Conservation (phyloP, 116 monocot genomes). For the Trichopus zeylanicus region DNA sequence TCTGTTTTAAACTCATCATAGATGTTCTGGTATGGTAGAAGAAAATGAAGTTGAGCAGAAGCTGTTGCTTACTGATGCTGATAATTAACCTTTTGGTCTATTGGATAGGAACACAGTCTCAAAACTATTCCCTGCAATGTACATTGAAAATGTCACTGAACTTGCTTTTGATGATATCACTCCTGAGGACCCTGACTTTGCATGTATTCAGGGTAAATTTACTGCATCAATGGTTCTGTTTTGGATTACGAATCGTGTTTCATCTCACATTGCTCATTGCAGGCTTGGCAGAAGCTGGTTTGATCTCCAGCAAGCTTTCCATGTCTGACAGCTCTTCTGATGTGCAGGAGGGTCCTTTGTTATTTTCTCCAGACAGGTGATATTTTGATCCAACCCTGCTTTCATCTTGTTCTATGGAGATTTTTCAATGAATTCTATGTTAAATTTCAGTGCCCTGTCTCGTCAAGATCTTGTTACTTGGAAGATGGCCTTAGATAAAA, state of each 20-base stretch:
- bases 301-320: conserved; percentile 87
- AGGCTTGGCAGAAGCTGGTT: conserved; percentile 99
- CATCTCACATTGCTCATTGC: conserved; percentile 1
- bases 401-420: background rate
- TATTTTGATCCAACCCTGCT: background rate
- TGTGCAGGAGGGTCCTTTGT: conserved; percentile 18
- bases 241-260: background rate
- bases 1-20: background rate
- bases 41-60: background rate
- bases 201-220: conserved; percentile 73
- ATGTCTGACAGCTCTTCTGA: conserved; percentile 25
- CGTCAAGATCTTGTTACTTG: conserved; percentile 95
- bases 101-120: conserved; percentile 57
- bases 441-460: conserved; percentile 66
- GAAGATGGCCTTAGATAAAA: conserved; percentile 92
- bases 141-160: conserved; percentile 85
- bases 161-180: conserved; percentile 97
- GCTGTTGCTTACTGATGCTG: background rate
- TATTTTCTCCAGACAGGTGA: conserved; percentile 81
- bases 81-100: conserved; percentile 5
- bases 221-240: background rate
- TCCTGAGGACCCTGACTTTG: conserved; percentile 85
- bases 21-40: background rate
- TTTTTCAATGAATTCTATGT: background rate
- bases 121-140: conserved; percentile 99